Base-by-base conservation (phyloP, 1,284 basidiomycete genomes). In the Ganoderma sinense region DNA sequence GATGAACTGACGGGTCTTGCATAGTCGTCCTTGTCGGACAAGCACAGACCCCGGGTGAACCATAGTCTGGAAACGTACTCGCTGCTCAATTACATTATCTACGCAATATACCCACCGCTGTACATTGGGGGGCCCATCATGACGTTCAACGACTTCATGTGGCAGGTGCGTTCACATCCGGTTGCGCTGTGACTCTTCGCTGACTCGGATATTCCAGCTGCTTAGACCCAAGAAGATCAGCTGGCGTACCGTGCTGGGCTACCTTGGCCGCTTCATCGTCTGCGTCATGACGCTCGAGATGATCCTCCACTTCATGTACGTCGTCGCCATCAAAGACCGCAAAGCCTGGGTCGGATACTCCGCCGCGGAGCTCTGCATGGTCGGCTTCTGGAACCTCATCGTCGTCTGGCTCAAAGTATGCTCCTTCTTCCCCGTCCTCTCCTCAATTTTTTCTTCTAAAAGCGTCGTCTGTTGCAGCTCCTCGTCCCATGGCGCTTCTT, bases 401-500 rank as follows among this genome's bases (percentile, higher is more conserved):
- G 87, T 98, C 55, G 95, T 99, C 0, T 99, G 98, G 97, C 84
- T 99, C 18, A 99, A 99, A 88, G 96, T 96, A 75, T 23, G 84
- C 73, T 7, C 58, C 18, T 2, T 14, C 23, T 3, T 14, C 62
- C 31, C 20, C 4, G 13, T 14, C 56, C 1, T 56, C 11, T 14
- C 39, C 36, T 29, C 11, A 31, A 64, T 4, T 40, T 8, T 26
- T 18, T 36, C 2, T 13, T 26, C 39, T 40, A 18, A 39, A 65
- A 59, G 66, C 67, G 60, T 58, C 26, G 36, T 51, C 31, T 40
- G 11, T 8, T 11, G 2, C 69, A 96, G 96, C 89, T 99, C n/a
- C 86, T 99, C 40, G 89, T 99, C 18, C 96, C 97, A 0, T 99
- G 98, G 98, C 89, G 97, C 11, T 97, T 98, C 85, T 99, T 99